phyloP scores from a whole-genome alignment of 1,284 basidiomycete genomes.

The Sporisorium exsertum region DNA sequence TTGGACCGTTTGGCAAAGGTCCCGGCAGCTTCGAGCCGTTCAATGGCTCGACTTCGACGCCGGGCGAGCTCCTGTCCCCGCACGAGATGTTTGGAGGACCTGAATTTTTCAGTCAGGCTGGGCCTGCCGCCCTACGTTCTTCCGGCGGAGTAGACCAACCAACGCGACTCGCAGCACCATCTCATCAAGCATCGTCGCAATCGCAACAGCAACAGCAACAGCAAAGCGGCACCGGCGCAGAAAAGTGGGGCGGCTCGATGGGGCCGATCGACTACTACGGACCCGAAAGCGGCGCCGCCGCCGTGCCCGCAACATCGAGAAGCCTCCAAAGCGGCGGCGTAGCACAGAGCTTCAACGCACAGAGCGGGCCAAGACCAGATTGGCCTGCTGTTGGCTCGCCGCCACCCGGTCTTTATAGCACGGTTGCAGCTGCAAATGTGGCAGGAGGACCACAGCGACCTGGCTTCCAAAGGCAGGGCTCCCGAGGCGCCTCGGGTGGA shows the following conservation, averaged over 20 bases:
- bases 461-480: constrained; percentile 36
- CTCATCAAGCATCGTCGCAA: constrained; percentile 14
- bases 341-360: constrained; percentile 13
- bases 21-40: constrained; percentile 42
- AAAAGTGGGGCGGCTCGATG: constrained; percentile 57
- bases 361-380: constrained; percentile 37
- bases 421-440: background rate
- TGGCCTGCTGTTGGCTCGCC: constrained; percentile 57
- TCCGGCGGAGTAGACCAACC: constrained; percentile 6
- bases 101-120: constrained; percentile 36
- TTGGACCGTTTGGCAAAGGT: constrained; percentile 28
- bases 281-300: constrained; percentile 32
- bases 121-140: constrained; percentile 22
- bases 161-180: constrained; percentile 4
- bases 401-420: constrained; percentile 36
- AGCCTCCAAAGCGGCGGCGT: constrained; percentile 4
- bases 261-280: constrained; percentile 62
- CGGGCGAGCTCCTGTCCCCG: constrained; percentile 49
- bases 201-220: constrained; percentile 19
- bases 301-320: constrained; percentile 23
- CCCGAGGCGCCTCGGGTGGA: constrained; percentile 29
- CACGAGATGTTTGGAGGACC: constrained; percentile 47
- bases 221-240: constrained; percentile 11
- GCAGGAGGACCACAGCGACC: constrained; percentile 22
- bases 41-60: constrained; percentile 17